A percentile compares a stretch with the other conserved stretches of the same genome.
phyloP scores from a whole-genome alignment of 2,329 filamentous ascomycete genomes.

The Talaromyces verruculosus region DNA sequence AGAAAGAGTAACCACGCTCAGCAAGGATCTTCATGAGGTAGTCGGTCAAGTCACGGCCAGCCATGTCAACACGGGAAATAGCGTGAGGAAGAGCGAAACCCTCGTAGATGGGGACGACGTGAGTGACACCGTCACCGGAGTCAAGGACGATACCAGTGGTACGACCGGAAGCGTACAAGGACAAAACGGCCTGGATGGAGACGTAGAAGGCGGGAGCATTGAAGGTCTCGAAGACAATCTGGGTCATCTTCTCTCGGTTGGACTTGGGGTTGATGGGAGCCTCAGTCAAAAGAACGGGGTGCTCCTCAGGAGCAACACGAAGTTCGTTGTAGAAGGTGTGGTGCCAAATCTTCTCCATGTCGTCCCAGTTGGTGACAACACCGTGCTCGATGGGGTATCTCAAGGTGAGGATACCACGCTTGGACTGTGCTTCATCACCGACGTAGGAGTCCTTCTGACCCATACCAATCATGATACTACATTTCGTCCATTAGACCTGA shows the following conservation, averaged over 20 bases:
- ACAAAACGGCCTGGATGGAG: constrained; percentile 99
- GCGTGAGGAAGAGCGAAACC: constrained; percentile 99
- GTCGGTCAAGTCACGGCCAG: constrained; percentile 98
- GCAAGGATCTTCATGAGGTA: constrained; percentile 99
- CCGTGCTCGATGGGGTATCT: constrained; percentile 99
- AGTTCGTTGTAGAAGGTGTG: constrained; percentile 99
- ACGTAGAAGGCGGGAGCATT: constrained; percentile 99
- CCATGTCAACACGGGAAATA: constrained; percentile 99
- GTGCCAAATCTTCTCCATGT: constrained; percentile 99
- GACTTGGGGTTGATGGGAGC: constrained; percentile 99
- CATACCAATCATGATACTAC: constrained; percentile 99
- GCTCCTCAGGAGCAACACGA: constrained; percentile 99
- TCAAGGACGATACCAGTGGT: constrained; percentile 99
- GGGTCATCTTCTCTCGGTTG: constrained; percentile 99
- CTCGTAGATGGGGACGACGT: constrained; percentile 99
- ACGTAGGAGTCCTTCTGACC: constrained; percentile 99
- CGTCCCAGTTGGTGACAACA: constrained; percentile 99
- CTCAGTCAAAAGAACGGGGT: constrained; percentile 98
- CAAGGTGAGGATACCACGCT: constrained; percentile 99
- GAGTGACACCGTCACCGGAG: constrained; percentile 99
- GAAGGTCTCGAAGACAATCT: constrained; percentile 99
- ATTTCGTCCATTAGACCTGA: constrained; percentile 16
- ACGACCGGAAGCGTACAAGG: constrained; percentile 99
- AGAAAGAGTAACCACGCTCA: constrained; percentile 99
- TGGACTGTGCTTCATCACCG: constrained; percentile 99